Base-by-base conservation (phyloP, 108 stramenopile species). In the Skeletonema potamos region DNA sequence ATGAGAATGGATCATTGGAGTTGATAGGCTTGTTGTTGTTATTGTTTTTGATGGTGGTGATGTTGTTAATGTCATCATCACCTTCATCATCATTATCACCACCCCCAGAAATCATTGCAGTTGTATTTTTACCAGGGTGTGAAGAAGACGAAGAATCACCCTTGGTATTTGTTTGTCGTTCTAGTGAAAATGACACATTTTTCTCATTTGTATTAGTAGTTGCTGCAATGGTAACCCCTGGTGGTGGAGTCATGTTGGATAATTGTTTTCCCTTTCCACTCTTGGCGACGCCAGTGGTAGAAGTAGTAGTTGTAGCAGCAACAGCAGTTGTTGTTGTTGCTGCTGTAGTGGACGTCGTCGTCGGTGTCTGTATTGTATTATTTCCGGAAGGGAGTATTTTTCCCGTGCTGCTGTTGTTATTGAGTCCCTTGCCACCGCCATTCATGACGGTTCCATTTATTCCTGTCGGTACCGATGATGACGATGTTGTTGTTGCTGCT, bases 191-290 rank as follows among this genome's bases (percentile, higher is more conserved):
- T 11, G 75, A 63, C 9, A 76, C 75, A 58, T 44, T 54, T 43
- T 72, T 76, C 11, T 76, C 74, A 17, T 15, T 30, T 12, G 59
- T 20, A 51, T 26, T 30, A 29, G 27, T 72, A 61, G 36, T 34
- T 17, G n/a, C 44, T 4, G 43, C 48, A 51, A 51, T n/a, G 1
- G 18, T n/a, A 8, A 22, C 22, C 15, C 48, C 48, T 22, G 20
- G 18, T 6, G 48, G 48, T 22, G 48, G 48, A 6, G 48, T 36
- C 77, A 74, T 73, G n/a, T 51, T 72, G 12, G 76, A 28, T 6
- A 81, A 60, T 44, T 81, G 79, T 30, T 81, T 81, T 7, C 79
- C 79, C 67, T 76, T 66, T 27, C 37, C 59, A 5, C 41, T 27
- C 61, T 34, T 26, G 2, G 70, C 39, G n/a, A 44, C 6, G 6